A percentile compares a stretch with the other conserved stretches of the same genome.
phyloP scores from a whole-genome alignment of 768 basidiomycete species.

The Termitomyces sp. region DNA sequence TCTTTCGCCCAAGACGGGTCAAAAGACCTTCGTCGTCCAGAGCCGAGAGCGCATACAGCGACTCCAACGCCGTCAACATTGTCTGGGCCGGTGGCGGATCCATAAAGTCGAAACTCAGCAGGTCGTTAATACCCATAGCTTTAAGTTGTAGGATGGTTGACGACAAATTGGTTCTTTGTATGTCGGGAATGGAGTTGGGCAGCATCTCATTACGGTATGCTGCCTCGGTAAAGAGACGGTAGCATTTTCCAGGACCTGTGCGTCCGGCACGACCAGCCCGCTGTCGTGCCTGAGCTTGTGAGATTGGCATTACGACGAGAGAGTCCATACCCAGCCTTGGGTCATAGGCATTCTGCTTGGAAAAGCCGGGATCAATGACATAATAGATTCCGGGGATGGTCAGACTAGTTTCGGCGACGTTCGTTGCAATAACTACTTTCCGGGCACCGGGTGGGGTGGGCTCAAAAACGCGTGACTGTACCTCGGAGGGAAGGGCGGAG shows the following conservation, averaged over 20 bases:
- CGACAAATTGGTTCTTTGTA: slow-evolving; percentile 91
- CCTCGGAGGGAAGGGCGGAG: slow-evolving; percentile 95
- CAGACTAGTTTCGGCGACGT: slow-evolving; percentile 97
- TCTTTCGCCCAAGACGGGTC: slow-evolving; percentile 92
- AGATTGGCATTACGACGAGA: slow-evolving; percentile 96
- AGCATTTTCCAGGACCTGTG: slow-evolving; percentile 97
- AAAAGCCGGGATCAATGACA: slow-evolving; percentile 97
- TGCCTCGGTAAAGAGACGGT: slow-evolving; percentile 95
- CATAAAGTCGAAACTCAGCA: slow-evolving; percentile 99
- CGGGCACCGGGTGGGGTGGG: slow-evolving; percentile 97
- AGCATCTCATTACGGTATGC: slow-evolving; percentile 99
- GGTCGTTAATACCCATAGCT: slow-evolving; percentile 98
- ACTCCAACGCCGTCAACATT: slow-evolving; percentile 93
- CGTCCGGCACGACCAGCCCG: slow-evolving; percentile 95
- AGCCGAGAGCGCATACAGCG: slow-evolving; percentile 91
- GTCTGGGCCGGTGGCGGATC: slow-evolving; percentile 97
- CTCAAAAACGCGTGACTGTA: slow-evolving; percentile 97
- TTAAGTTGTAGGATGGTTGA: slow-evolving; percentile 93
- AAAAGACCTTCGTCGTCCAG: slow-evolving; percentile 95
- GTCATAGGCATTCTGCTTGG: slow-evolving; percentile 98
- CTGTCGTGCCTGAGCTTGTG: slow-evolving; percentile 96
- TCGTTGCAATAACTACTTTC: slow-evolving; percentile 99
- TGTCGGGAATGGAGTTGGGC: slow-evolving; percentile 95
- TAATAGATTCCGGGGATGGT: slow-evolving; percentile 99
- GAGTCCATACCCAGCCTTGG: slow-evolving; percentile 98